phyloP scores from a whole-genome alignment of 495 filamentous ascomycete genomes.

The Viridothelium virens region DNA sequence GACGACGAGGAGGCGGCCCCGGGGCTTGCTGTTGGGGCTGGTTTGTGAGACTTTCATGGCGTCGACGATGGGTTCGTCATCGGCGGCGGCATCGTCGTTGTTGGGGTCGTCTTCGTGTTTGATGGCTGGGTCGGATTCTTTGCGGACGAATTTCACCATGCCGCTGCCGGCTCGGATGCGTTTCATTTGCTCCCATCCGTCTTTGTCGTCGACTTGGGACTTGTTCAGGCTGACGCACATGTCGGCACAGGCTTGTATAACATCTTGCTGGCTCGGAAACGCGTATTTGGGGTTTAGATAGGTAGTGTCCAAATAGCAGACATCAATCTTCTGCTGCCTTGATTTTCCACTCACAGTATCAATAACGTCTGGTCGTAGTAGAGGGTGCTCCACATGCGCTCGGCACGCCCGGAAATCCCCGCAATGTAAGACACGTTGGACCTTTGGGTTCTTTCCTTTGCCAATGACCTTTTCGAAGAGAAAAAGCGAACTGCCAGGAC shows the following conservation, averaged over 20 bases:
- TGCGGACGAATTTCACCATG: slow-evolving; percentile 57
- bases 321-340: slow-evolving; percentile 78
- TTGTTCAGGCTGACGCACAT: slow-evolving; percentile 68
- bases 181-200: slow-evolving; percentile 47
- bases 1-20: slow-evolving; percentile 75
- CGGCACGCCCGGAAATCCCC: slow-evolving; percentile 91
- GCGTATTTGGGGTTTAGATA: slow-evolving; percentile 94
- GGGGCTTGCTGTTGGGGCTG: slow-evolving; percentile 22
- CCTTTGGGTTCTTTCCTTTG: slow-evolving; percentile 47
- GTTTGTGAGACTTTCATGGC: slow-evolving; percentile 29
- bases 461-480: slow-evolving; percentile 75
- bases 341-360: slow-evolving; percentile 60
- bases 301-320: slow-evolving; percentile 94
- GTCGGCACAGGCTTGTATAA: slow-evolving; percentile 81
- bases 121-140: slow-evolving; percentile 29
- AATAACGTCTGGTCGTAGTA: slow-evolving; percentile 64
- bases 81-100: background rate
- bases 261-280: slow-evolving; percentile 80
- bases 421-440: slow-evolving; percentile 82
- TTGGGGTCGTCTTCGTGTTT: slow-evolving; percentile 31
- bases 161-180: slow-evolving; percentile 43
- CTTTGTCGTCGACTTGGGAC: slow-evolving; percentile 44
- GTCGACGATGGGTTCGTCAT: slow-evolving; percentile 16
- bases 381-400: slow-evolving; percentile 75
- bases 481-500: slow-evolving; percentile 88